Evolutionary conservation across 108 stramenopile species (phyloP).

Genomic region (Nannochloropsis salina): DNA sequence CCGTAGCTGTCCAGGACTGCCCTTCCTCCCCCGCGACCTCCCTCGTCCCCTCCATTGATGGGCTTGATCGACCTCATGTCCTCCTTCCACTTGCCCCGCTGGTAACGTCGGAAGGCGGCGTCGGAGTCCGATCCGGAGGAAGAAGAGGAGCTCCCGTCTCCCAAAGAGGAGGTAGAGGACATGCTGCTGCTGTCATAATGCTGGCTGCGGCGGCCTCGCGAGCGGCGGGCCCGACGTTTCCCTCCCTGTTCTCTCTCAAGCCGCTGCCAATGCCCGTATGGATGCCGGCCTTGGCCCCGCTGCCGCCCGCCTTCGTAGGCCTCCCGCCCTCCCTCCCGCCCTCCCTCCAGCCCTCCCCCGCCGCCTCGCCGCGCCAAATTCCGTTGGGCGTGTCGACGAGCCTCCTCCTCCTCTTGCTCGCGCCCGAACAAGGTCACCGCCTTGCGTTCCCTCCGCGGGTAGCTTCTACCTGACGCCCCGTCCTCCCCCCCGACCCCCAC

Average conservation of each 20-base stretch:
- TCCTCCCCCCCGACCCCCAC: neutral
- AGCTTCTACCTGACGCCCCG: neutral
- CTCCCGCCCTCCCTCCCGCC: neutral
- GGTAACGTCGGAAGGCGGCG: neutral
- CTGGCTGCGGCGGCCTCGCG: constrained; percentile 19
- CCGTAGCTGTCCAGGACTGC: constrained; percentile 25
- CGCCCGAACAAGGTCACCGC: neutral
- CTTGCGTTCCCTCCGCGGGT: neutral
- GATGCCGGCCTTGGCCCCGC: neutral
- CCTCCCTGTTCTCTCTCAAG: neutral
- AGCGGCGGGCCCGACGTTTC: neutral
- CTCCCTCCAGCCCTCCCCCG: neutral
- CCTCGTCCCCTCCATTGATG: neutral
- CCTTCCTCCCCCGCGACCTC: constrained; percentile 25
- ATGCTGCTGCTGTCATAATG: constrained; percentile 33
- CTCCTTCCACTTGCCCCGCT: constrained; percentile 2
- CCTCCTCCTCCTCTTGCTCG: neutral
- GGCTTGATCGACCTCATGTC: constrained; percentile 33
- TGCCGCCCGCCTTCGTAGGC: neutral
- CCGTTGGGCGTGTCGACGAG: neutral
- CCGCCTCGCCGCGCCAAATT: neutral
- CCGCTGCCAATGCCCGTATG: neutral
- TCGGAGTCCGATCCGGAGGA: neutral
- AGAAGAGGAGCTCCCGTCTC: neutral
- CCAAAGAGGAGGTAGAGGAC: constrained; percentile 21